Conservation (phyloP, 192 early-diverging fungal species). For the Rhizophagus clarus region DNA sequence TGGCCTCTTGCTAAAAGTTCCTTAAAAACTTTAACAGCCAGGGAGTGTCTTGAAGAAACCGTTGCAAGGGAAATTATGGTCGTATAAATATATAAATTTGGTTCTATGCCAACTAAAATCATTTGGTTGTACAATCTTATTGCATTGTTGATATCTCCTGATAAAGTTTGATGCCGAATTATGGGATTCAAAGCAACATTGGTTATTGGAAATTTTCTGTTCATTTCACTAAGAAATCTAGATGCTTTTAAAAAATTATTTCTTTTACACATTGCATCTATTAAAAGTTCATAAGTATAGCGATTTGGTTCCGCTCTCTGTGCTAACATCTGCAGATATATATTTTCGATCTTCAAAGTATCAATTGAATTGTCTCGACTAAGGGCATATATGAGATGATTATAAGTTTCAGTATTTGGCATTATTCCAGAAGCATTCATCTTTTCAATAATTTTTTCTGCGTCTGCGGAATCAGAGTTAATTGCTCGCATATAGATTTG, state of each 20-base stretch:
- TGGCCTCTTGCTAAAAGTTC: not conserved
- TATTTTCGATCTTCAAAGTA: not conserved
- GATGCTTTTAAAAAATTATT: not conserved
- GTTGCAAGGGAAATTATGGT: constrained; percentile 2
- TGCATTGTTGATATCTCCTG: not conserved
- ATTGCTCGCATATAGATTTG: not conserved
- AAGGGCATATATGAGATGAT: constrained; percentile 8
- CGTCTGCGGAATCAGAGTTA: not conserved
- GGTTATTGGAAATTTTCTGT: not conserved
- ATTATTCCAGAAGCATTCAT: not conserved
- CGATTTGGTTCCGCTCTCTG: not conserved
- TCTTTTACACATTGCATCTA: not conserved
- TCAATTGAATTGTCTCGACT: not conserved
- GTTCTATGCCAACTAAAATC: constrained; percentile 1
- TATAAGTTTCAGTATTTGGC: not conserved
- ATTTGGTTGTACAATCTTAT: not conserved
- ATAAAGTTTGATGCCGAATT: not conserved
- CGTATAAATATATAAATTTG: constrained; percentile 4
- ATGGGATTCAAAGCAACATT: not conserved
- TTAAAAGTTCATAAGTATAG: constrained; percentile 11
- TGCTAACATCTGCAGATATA: constrained; percentile 2
- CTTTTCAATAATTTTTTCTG: not conserved
- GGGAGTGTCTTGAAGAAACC: not conserved
- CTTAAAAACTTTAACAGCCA: not conserved
- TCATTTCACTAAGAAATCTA: not conserved